Evolutionary conservation across 1,284 basidiomycete species (phyloP).

Genomic region (Amylostereum areolatum): DNA sequence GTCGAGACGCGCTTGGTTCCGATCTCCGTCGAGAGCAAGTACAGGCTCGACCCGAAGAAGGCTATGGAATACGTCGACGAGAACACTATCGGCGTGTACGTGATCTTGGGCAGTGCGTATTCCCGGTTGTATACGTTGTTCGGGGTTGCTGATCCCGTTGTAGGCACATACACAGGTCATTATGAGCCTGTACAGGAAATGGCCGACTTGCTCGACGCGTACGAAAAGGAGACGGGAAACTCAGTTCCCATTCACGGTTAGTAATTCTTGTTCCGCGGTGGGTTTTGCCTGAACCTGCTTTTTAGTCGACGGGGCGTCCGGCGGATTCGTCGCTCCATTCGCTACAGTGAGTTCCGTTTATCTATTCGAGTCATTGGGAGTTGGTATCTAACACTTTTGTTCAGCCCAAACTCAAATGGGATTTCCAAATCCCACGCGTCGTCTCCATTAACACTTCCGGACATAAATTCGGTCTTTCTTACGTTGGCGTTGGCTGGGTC

Average conservation of each 20-base stretch:
- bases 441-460: constrained; percentile 86
- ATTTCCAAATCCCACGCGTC: constrained; percentile 83
- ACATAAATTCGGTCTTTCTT: constrained; percentile 86
- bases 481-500: constrained; percentile 88
- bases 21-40: constrained; percentile 69
- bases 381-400: constrained; percentile 8
- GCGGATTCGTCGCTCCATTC: constrained; percentile 85
- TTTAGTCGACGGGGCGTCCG: constrained; percentile 72
- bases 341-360: constrained; percentile 35
- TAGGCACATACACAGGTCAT: constrained; percentile 86
- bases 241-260: constrained; percentile 72
- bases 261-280: constrained; percentile 30
- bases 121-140: not conserved
- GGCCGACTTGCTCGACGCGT: constrained; percentile 80
- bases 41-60: constrained; percentile 78
- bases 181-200: constrained; percentile 92
- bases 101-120: constrained; percentile 66
- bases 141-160: constrained; percentile 1
- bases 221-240: constrained; percentile 76
- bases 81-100: constrained; percentile 82
- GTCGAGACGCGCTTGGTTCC: constrained; percentile 83
- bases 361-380: constrained; percentile 1
- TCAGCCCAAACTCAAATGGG: constrained; percentile 77
- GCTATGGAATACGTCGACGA: constrained; percentile 89
- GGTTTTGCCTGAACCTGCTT: not conserved